These are phyloP conservation scores for Pyrenula massariospora DNA, from an alignment of 495 filamentous ascomycete species.

Conservation along the genomic window DNA sequence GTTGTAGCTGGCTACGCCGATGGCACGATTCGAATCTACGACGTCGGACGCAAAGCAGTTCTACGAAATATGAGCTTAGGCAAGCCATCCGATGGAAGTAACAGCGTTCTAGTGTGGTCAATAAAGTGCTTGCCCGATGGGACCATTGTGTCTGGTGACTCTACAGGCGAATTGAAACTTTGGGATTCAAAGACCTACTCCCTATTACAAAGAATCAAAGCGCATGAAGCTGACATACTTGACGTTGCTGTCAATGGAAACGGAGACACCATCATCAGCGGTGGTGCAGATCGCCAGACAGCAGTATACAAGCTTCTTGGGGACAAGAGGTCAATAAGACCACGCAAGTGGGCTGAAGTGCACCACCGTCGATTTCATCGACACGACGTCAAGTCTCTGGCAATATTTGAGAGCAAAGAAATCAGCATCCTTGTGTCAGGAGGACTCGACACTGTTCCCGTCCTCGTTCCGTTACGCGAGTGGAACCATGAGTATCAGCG, in stretches of 20 bases:
- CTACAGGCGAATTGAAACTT: slow-evolving; percentile 81
- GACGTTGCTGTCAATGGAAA: slow-evolving; percentile 69
- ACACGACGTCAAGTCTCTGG: slow-evolving; percentile 93
- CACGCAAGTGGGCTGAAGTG: slow-evolving; percentile 68
- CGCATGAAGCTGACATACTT: slow-evolving; percentile 82
- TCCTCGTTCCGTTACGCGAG: slow-evolving; percentile 67
- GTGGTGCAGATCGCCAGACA: slow-evolving; percentile 81
- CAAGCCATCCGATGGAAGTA: slow-evolving; percentile 60
- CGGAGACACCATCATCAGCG: slow-evolving; percentile 77
- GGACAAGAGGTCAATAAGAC: slow-evolving; percentile 43
- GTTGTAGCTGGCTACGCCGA: slow-evolving; percentile 87
- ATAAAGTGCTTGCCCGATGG: slow-evolving; percentile 78
- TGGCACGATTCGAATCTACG: slow-evolving; percentile 80
- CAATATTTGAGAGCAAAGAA: slow-evolving; percentile 69
- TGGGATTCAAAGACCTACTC: slow-evolving; percentile 90
- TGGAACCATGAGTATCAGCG: slow-evolving; percentile 75
- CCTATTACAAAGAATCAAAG: slow-evolving; percentile 69
- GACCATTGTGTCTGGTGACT: slow-evolving; percentile 88
- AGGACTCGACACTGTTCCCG: slow-evolving; percentile 76
- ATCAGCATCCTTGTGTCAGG: slow-evolving; percentile 86
- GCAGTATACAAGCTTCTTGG: slow-evolving; percentile 55
- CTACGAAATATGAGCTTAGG: slow-evolving; percentile 77
- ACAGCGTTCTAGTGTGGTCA: slow-evolving; percentile 84
- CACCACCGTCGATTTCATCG: slow-evolving; percentile 71
- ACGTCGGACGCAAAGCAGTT: slow-evolving; percentile 64